These are phyloP conservation scores for Vigna trinervia DNA, from an alignment of 306 rosid species.

Conservation along the genomic window DNA sequence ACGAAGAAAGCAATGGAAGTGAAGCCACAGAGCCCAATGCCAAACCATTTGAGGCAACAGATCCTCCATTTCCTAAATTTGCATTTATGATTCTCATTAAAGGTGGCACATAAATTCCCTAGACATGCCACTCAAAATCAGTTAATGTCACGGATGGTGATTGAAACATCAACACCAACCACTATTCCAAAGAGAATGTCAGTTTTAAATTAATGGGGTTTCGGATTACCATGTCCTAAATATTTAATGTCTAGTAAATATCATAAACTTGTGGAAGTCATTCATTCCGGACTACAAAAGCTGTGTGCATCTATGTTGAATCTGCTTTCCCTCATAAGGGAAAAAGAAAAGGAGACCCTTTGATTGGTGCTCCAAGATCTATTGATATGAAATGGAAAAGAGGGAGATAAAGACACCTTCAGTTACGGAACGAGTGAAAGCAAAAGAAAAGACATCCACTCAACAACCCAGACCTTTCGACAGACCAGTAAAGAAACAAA, in stretches of 20 bases:
- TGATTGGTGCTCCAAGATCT: slow-evolving; percentile 60
- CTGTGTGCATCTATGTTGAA: slow-evolving; percentile 42
- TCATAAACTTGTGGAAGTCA: slow-evolving; percentile 51
- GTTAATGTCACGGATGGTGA: slow-evolving; percentile 44
- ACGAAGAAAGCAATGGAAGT: slow-evolving; percentile 36
- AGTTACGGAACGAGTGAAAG: slow-evolving; percentile 56
- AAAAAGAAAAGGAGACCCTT: slow-evolving; percentile 45
- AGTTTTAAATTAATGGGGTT: slow-evolving; percentile 24
- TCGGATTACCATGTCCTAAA: slow-evolving; percentile 39
- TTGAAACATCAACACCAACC: slow-evolving; percentile 7
- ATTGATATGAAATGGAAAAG: slow-evolving; percentile 58
- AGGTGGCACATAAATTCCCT: slow-evolving; percentile 53
- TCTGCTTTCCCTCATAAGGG: slow-evolving; percentile 40
- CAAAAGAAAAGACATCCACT: slow-evolving; percentile 54
- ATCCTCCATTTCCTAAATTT: slow-evolving; percentile 49
- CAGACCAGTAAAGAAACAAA: slow-evolving; percentile 22
- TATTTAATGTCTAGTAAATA: slow-evolving; percentile 33
- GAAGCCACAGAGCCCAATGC: slow-evolving; percentile 39
- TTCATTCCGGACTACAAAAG: slow-evolving; percentile 44
- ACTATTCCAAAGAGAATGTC: slow-evolving; percentile 45
- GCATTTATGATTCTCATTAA: slow-evolving; percentile 52
- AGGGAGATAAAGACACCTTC: slow-evolving; percentile 60
- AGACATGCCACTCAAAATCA: slow-evolving; percentile 52
- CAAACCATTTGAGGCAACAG: slow-evolving; percentile 48
- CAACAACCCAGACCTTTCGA: slow-evolving; percentile 26